A percentile compares a stretch with the other conserved stretches of the same genome.
Conservation (phyloP, 352 stramenopile species). For the Peronospora destructor region DNA sequence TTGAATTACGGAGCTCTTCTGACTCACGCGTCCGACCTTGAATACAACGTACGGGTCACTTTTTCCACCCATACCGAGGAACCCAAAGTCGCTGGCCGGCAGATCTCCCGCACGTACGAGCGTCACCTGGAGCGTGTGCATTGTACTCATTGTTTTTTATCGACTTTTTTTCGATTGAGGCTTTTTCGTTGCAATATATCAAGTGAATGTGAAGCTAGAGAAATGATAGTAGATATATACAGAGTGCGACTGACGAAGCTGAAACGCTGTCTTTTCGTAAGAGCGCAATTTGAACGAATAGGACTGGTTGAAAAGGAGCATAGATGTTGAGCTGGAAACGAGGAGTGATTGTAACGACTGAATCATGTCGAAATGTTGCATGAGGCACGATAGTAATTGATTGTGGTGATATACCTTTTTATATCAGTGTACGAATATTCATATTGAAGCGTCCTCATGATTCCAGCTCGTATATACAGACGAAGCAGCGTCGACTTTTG, state of each 20-base stretch:
- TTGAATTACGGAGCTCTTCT: conserved; percentile 48
- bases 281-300: not conserved
- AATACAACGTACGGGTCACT: conserved; percentile 70
- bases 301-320: not conserved
- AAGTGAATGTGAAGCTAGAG: not conserved
- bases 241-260: conserved; percentile 22
- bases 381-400: too few relatives aligned
- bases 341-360: too few relatives aligned
- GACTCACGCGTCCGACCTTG: conserved; percentile 39
- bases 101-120: conserved; percentile 44
- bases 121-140: conserved; percentile 57
- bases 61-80: conserved; percentile 67
- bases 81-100: conserved; percentile 50
- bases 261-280: conserved; percentile 24
- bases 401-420: too few relatives aligned
- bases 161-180: not conserved
- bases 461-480: too few relatives aligned
- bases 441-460: too few relatives aligned
- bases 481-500: too few relatives aligned
- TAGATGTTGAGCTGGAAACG: too few relatives aligned
- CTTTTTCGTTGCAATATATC: not conserved
- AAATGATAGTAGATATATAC: conserved; percentile 13
- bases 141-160: conserved; percentile 22
- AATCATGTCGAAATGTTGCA: not conserved
- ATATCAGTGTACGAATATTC: too few relatives aligned